phyloP scores from a whole-genome alignment of 129 eudicot genomes.

The Arctium lappa region DNA sequence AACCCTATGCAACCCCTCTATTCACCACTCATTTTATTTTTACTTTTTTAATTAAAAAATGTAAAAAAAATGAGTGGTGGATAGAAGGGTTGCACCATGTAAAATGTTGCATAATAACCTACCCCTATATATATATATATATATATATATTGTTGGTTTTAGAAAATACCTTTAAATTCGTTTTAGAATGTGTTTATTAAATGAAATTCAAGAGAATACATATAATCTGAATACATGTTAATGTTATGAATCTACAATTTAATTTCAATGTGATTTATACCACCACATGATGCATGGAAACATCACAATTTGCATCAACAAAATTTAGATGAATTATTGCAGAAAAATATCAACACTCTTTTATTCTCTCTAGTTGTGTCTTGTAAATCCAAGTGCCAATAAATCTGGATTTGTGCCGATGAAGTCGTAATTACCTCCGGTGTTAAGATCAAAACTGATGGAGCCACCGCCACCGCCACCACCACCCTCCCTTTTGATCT shows the following conservation, averaged over 20 bases:
- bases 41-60: too few relatives aligned
- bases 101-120: too few relatives aligned
- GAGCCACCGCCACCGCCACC: constrained; percentile 37
- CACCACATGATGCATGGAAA: constrained; percentile 15
- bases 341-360: constrained; percentile 18
- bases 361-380: constrained; percentile 32
- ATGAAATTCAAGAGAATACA: constrained; percentile 18
- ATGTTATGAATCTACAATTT: constrained; percentile 31
- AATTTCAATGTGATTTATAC: constrained; percentile 14
- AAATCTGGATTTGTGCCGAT: constrained; percentile 57
- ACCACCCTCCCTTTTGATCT: constrained; percentile 47
- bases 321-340: constrained; percentile 40
- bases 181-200: constrained; percentile 11
- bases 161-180: background rate
- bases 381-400: constrained; percentile 43
- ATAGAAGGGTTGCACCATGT: too few relatives aligned
- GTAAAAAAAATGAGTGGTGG: too few relatives aligned
- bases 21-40: too few relatives aligned
- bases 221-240: constrained; percentile 32
- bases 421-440: constrained; percentile 70
- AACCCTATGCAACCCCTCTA: too few relatives aligned
- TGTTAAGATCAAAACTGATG: constrained; percentile 65
- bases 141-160: background rate
- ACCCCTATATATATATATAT: too few relatives aligned
- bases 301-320: constrained; percentile 32